Conservation (phyloP, 2,329 filamentous ascomycete genomes). For the Chrysoporthe cubensis region DNA sequence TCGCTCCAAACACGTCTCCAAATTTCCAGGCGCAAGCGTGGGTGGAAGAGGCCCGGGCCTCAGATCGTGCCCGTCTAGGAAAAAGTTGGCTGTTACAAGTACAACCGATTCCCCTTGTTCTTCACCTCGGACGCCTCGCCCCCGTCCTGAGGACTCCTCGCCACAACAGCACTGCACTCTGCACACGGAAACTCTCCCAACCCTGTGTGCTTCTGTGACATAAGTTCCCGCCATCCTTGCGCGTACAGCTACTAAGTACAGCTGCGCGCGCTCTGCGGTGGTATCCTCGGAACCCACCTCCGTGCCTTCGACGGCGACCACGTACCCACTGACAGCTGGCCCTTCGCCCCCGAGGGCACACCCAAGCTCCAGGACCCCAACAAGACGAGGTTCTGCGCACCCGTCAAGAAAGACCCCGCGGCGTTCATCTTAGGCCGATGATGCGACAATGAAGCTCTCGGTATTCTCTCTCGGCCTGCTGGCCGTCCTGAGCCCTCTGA, state of each 20-base stretch:
- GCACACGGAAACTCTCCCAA: neutral
- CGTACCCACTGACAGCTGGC: conserved; percentile 21
- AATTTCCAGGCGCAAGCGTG: neutral
- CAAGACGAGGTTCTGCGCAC: neutral
- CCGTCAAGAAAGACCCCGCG: neutral
- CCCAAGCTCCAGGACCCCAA: neutral
- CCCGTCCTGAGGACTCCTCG: neutral
- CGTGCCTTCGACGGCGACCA: neutral
- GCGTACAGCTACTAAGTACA: neutral
- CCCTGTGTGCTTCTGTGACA: neutral
- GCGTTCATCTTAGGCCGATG: conserved; percentile 36
- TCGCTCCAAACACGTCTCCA: conserved; percentile 9
- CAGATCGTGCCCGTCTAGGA: neutral
- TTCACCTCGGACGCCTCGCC: neutral
- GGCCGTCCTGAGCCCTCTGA: conserved; percentile 67
- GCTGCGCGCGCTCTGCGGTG: neutral
- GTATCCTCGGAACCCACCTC: neutral
- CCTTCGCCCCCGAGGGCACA: conserved; percentile 12
- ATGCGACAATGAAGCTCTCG: conserved; percentile 72
- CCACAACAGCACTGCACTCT: neutral
- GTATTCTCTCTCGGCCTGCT: conserved; percentile 70
- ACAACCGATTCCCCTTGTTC: neutral
- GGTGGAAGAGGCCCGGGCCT: neutral
- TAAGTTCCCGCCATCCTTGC: neutral
- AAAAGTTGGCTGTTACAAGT: neutral